Base-by-base conservation (phyloP, 2,329 filamentous ascomycete species). In the Penicillium corylophilum region DNA sequence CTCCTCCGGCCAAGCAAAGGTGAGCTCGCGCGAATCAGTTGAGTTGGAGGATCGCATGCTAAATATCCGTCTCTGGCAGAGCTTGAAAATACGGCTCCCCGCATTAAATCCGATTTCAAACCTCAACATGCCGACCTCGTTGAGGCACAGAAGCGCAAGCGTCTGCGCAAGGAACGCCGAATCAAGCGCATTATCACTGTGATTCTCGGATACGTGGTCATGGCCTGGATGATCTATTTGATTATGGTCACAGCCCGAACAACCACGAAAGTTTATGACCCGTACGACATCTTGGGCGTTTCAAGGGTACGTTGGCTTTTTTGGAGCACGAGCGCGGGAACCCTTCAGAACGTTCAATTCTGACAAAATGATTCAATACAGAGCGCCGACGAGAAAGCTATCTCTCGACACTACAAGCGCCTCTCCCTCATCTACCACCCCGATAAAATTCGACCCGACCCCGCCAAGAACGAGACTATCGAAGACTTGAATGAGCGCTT, bases 211-310 rank as follows among this genome's bases (percentile, higher is more conserved):
- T 97, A 92, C 86, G 79, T 83, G 26, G 71, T 91, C 55, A 96
- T 97, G 78, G 89, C 80, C 44, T 89, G 86, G 72, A 97, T 97
- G 90, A 78, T 88, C 24, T 99, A 97, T 72, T 81, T 99, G 54
- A 96, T 97, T 69, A 71, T 86, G 54, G 86, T 88, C 44, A 94
- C 91, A 50, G 83, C 89, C 62, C 82, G 82, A 51, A 84, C 84
- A 1, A 74, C 80, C 26, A 82, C 85, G 43, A 90, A 94, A 75
- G 81, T 96, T 51, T 99, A 93, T 89, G 95, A 99, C 74, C 94
- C 94, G 1, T 99, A 97, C 75, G 89, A 95, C 62, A 95, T 99
- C 63, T 77, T 99, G 51, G 90, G 89, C 41, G 82, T 99, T 50
- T 84, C 89, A 62, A 88, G 92, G 73, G 88, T 90, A 77, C 64